These are phyloP conservation scores for Yamadazyma dendronema DNA, from an alignment of 1,139 yeast species.

Conservation along the genomic window DNA sequence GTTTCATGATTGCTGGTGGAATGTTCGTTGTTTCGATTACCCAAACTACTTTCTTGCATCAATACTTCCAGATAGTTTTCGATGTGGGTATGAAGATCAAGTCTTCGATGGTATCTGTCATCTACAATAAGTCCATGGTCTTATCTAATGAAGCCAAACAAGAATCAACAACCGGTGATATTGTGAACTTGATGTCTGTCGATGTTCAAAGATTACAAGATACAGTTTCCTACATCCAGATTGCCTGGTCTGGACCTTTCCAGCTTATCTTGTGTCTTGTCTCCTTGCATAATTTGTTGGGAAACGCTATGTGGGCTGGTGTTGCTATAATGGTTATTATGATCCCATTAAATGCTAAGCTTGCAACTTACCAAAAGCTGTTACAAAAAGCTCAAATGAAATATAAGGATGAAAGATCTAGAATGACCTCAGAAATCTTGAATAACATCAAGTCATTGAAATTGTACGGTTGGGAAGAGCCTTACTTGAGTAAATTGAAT, in stretches of 20 bases:
- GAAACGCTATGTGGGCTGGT: constrained; percentile 97
- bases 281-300: constrained; percentile 73
- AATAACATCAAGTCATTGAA: constrained; percentile 90
- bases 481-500: constrained; percentile 70
- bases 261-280: constrained; percentile 79
- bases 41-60: constrained; percentile 87
- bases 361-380: constrained; percentile 71
- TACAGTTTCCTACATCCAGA: constrained; percentile 79
- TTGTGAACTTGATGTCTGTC: constrained; percentile 94
- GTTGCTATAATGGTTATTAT: constrained; percentile 77
- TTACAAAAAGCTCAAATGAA: constrained; percentile 63
- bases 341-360: constrained; percentile 78
- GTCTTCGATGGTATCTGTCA: constrained; percentile 72
- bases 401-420: constrained; percentile 45
- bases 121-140: constrained; percentile 76
- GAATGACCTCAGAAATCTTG: constrained; percentile 79
- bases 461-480: constrained; percentile 92
- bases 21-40: constrained; percentile 83
- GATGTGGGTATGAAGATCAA: constrained; percentile 89
- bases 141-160: constrained; percentile 84
- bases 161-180: constrained; percentile 88
- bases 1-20: constrained; percentile 75
- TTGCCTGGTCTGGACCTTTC: constrained; percentile 96
- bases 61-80: constrained; percentile 86
- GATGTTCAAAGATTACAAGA: constrained; percentile 95